Evolutionary conservation across 495 filamentous ascomycete genomes (phyloP).

Genomic region (Emericellopsis terricola): DNA sequence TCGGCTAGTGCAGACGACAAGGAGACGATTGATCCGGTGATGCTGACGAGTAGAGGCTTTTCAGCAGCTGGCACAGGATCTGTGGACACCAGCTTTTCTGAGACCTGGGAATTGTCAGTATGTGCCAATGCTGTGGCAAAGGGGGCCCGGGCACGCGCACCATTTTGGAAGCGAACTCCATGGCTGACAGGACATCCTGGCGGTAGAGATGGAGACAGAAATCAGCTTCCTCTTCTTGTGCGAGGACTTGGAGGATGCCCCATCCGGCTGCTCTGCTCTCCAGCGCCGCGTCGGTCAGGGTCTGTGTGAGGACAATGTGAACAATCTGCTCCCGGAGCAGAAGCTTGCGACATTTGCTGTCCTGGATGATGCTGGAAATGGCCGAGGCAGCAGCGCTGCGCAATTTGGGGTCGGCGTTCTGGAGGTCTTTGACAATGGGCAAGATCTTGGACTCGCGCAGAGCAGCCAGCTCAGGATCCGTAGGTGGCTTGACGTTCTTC

Average conservation of each 20-base stretch:
- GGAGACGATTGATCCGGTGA: conserved; percentile 24
- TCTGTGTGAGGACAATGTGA: conserved; percentile 38
- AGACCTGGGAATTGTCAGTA: conserved; percentile 17
- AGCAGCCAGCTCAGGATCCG: conserved; percentile 35
- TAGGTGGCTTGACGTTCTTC: conserved; percentile 30
- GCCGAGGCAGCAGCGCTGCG: conserved; percentile 32
- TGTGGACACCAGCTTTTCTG: conserved; percentile 22
- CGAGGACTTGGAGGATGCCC: conserved; percentile 39
- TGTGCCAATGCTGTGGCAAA: background rate
- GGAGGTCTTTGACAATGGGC: conserved; percentile 35
- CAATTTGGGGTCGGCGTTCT: conserved; percentile 33
- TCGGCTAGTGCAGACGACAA: conserved; percentile 27
- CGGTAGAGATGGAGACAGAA: conserved; percentile 44
- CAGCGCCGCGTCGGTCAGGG: conserved; percentile 35
- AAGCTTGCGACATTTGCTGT: conserved; percentile 36
- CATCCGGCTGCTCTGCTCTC: conserved; percentile 41
- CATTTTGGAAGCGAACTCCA: conserved; percentile 25
- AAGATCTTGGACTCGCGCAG: conserved; percentile 38
- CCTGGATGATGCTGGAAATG: conserved; percentile 39
- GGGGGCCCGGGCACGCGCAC: background rate
- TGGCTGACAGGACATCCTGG: conserved; percentile 35
- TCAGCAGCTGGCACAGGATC: conserved; percentile 24
- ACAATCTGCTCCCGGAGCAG: conserved; percentile 43
- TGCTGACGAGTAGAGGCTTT: conserved; percentile 28
- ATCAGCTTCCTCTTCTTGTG: conserved; percentile 37